Evolutionary conservation across 768 basidiomycete species (phyloP).

Genomic region (Amanita polypyramis): DNA sequence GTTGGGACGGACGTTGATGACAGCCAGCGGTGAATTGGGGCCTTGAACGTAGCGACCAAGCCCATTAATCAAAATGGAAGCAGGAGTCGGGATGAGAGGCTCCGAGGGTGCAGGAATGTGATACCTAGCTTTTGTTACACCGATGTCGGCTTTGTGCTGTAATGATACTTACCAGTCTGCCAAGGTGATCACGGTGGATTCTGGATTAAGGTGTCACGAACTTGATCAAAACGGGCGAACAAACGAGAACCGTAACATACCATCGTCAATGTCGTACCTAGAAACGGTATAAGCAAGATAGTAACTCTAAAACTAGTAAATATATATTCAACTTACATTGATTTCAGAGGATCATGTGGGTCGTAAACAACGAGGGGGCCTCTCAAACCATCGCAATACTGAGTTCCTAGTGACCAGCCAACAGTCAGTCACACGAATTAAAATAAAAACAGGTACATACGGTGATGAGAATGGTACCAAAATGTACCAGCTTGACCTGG

Average conservation of each 20-base stretch:
- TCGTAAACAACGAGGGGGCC: conserved; percentile 16
- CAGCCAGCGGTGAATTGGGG: conserved; percentile 26
- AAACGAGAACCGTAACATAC: neutral
- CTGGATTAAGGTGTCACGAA: conserved; percentile 5
- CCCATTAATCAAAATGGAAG: conserved; percentile 45
- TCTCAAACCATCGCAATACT: conserved; percentile 18
- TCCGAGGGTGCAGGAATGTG: conserved; percentile 19
- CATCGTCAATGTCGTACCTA: conserved; percentile 19
- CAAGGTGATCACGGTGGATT: conserved; percentile 35
- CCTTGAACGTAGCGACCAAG: conserved; percentile 35
- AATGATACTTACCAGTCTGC: conserved; percentile 32
- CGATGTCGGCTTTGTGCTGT: neutral
- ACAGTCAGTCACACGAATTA: neutral
- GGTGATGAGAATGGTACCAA: conserved; percentile 20
- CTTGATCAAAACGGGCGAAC: neutral
- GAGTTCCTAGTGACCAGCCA: conserved; percentile 7
- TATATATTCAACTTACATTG: conserved; percentile 1
- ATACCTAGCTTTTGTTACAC: conserved; percentile 19
- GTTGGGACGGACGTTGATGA: conserved; percentile 30
- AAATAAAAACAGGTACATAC: conserved; percentile 14
- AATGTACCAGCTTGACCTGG: conserved; percentile 14
- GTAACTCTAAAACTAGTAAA: neutral
- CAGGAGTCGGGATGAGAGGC: conserved; percentile 12
- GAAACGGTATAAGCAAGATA: neutral
- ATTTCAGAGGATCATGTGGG: conserved; percentile 11